phyloP scores from a whole-genome alignment of 2,329 filamentous ascomycete genomes.

The Chaetomium globosum region DNA sequence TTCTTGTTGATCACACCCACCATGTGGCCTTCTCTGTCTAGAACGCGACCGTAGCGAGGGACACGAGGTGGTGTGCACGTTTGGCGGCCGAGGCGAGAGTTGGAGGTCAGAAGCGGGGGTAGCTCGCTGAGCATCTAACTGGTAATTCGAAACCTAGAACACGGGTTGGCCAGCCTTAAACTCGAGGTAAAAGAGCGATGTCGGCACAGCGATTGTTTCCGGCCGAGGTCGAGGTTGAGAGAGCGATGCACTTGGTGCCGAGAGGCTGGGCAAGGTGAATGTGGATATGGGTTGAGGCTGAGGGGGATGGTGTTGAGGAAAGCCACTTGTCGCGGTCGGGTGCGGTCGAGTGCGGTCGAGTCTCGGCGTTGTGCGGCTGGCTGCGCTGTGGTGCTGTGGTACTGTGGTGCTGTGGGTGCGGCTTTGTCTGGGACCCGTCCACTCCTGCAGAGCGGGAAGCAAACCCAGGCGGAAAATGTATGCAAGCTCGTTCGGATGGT shows the following conservation, averaged over 20 bases:
- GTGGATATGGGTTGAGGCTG: conserved; percentile 27
- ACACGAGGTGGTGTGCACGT: conserved; percentile 17
- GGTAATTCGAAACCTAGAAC: conserved; percentile 5
- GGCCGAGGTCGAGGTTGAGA: conserved; percentile 24
- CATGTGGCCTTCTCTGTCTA: conserved; percentile 24
- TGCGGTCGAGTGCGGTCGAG: conserved; percentile 8
- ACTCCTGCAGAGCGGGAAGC: conserved; percentile 4
- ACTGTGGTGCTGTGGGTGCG: neutral
- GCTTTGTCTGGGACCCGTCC: conserved; percentile 2
- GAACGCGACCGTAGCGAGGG: conserved; percentile 12
- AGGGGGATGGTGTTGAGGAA: conserved; percentile 16
- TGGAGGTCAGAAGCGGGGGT: conserved; percentile 16
- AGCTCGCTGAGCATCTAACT: conserved; percentile 27
- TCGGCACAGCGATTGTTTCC: conserved; percentile 15
- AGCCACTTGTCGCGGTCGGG: conserved; percentile 1
- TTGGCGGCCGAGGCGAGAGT: conserved; percentile 20
- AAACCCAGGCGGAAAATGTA: conserved; percentile 4
- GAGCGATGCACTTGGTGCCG: conserved; percentile 9
- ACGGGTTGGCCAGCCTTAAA: neutral
- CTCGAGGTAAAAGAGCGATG: neutral
- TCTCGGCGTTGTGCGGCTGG: conserved; percentile 18
- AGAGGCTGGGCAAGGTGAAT: conserved; percentile 8
- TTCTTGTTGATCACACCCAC: conserved; percentile 29
- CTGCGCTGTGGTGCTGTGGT: neutral
- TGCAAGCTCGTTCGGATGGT: conserved; percentile 8